Base-by-base conservation (phyloP, 2,329 filamentous ascomycete species). In the Rasamsonia emersonii region DNA sequence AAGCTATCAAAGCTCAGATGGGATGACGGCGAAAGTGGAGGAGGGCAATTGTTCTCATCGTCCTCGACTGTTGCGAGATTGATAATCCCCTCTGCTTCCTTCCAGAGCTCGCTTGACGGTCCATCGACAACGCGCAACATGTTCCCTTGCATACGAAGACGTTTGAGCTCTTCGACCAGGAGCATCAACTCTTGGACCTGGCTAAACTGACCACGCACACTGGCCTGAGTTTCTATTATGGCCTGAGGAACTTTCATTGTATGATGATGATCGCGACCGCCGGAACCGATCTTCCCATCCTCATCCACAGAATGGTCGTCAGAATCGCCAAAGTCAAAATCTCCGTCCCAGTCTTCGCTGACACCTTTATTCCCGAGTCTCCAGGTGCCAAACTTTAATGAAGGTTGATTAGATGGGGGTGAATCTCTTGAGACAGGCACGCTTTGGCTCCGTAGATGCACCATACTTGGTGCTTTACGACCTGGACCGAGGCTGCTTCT, bases 281-380 rank as follows among this genome's bases (percentile, higher is more conserved):
- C 50, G n/a, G 48, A 42, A 28, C 38, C 24, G 11, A 40, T 38
- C 18, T 49, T 45, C 19, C 43, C 40, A 60, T 52, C 64, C 65
- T 73, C 55, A 28, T 50, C 53, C 27, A 62, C 54, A 14, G 59
- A 31, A 15, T 38, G 48, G 15, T 70, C 66, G 16, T 65, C 58
- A 9, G 60, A 51, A 28, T 76, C 72, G 14, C 71, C 71, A 51
- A 79, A 79, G 35, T 79, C 75, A 45, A 80, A 80, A 46, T 80
- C 76, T 32, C 75, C 75, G 45, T 79, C 76, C 76, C 76, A 80
- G 48, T 80, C 76, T 49, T 80, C 76, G 15, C 71, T 79, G 14
- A 76, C 73, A 28, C 70, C 75, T 47, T 80, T 79, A 51, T 68
- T 76, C 11, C 76, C 75, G 18, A 79, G 61, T n/a, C 73, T 73